Evolutionary conservation across 257 asterid genomes (phyloP), one percentile per base, ranked within the genome.

Genomic region (Penstemon eatonii): DNA sequence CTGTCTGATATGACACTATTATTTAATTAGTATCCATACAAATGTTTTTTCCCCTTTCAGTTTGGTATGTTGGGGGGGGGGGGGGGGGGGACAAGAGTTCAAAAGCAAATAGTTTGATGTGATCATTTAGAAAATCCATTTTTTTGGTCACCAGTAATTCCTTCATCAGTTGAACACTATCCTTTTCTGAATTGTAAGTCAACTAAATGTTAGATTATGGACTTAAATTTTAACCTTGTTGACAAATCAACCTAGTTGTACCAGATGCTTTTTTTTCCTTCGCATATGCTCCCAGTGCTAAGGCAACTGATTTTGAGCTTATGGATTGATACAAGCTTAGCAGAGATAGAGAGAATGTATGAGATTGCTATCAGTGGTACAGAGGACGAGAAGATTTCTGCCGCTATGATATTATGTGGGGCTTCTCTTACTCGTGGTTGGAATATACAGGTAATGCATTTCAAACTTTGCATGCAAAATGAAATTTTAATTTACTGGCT

Each of bases 351-450:
- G 91, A 88, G 88, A 82, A 71, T 91, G 83, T 91, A 89, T 41
- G 99, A 89, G 89, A 78, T 91, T 69, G 97, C 96, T 65, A 75
- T 83, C 82, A 85, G 76, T 56, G 96, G 97, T 77, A 81, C 96
- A 13, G 91, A 94, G 67, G 99, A 87, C 7, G 97, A 94, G 84
- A 91, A 91, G 87, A 82, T 94, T 67, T 89, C 91, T 76, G 99
- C 99, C 52, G 97, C 96, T 76, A 86, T 87, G 66, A 67, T 94
- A 78, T 79, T 94, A 54, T 91, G 97, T 56, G 99, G 99, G 71
- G 90, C 99, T 76, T 91, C 97, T 78, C 85, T 94, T 73, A 63
- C 70, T 73, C 99, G 97, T 78, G 97, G 99, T 58, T 94, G 99
- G 99, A 94, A 85, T 82, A 71, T 94, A 78, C 99, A 94, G 99